Evolutionary conservation across 352 stramenopile species (phyloP).

Genomic region (Phytophthora constricta): DNA sequence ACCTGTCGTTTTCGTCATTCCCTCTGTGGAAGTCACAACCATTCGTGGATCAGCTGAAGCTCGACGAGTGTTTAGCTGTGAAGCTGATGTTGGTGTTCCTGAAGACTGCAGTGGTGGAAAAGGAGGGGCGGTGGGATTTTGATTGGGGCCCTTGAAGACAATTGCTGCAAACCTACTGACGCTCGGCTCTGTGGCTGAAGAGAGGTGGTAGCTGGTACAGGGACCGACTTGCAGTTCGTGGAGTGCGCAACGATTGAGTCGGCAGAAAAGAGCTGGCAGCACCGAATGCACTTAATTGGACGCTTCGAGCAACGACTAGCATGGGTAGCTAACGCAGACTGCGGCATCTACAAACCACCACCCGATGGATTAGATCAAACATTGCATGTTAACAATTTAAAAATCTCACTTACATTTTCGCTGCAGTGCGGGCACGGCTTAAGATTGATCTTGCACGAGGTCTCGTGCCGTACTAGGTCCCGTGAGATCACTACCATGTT

Average conservation of each 20-base stretch:
- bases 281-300: constrained; percentile 86
- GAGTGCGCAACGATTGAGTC: constrained; percentile 79
- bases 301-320: constrained; percentile 71
- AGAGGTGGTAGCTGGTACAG: constrained; percentile 2
- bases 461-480: constrained; percentile 68
- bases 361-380: constrained; percentile 4
- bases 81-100: constrained; percentile 5
- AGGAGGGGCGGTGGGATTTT: constrained; percentile 58
- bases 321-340: constrained; percentile 51
- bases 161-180: background rate
- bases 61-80: constrained; percentile 15
- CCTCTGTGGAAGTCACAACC: background rate
- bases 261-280: constrained; percentile 75
- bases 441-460: constrained; percentile 66
- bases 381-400: background rate
- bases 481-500: constrained; percentile 85
- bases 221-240: constrained; percentile 69
- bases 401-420: constrained; percentile 49
- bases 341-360: constrained; percentile 51
- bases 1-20: constrained; percentile 7
- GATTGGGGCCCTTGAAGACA: constrained; percentile 12
- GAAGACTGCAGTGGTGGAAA: constrained; percentile 44
- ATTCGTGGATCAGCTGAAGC: constrained; percentile 26
- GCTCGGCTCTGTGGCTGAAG: constrained; percentile 1
- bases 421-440: constrained; percentile 76